phyloP scores from a whole-genome alignment of 768 basidiomycete species.

The Termitomyces sp. region DNA sequence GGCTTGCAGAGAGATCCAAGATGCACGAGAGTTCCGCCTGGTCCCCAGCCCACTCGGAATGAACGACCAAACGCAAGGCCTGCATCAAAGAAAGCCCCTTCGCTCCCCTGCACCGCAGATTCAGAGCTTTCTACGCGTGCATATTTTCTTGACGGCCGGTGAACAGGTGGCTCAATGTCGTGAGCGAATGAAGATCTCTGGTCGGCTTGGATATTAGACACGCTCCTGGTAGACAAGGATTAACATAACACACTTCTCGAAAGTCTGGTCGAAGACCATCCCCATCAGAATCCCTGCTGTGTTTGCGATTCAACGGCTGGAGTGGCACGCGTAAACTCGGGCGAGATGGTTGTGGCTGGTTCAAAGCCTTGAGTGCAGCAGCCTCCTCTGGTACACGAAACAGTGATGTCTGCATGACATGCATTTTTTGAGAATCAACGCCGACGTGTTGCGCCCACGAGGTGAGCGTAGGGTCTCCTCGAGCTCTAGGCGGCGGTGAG shows the following conservation, averaged over 20 bases:
- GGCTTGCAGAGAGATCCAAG: constrained; percentile 73
- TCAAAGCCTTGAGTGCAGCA: constrained; percentile 57
- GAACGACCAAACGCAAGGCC: constrained; percentile 84
- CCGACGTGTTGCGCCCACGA: constrained; percentile 75
- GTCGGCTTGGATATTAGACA: constrained; percentile 5
- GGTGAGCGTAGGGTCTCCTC: constrained; percentile 49
- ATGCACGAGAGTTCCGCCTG: constrained; percentile 72
- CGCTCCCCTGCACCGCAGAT: constrained; percentile 62
- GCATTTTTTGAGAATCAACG: constrained; percentile 84
- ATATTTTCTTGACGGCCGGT: constrained; percentile 79
- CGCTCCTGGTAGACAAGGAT: not conserved
- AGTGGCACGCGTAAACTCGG: constrained; percentile 34
- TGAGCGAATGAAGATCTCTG: constrained; percentile 82
- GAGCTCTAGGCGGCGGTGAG: constrained; percentile 32
- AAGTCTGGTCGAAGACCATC: constrained; percentile 62
- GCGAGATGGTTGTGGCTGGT: constrained; percentile 40
- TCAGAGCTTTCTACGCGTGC: constrained; percentile 68
- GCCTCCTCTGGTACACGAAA: constrained; percentile 79
- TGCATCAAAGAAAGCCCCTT: constrained; percentile 72
- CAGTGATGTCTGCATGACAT: constrained; percentile 90
- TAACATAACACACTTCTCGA: constrained; percentile 46
- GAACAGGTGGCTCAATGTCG: constrained; percentile 62
- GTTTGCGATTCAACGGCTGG: constrained; percentile 56
- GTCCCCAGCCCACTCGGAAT: constrained; percentile 91
- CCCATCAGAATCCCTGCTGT: constrained; percentile 76